Conservation (phyloP, 2,329 filamentous ascomycete genomes). For the Falciphora oryzae region DNA sequence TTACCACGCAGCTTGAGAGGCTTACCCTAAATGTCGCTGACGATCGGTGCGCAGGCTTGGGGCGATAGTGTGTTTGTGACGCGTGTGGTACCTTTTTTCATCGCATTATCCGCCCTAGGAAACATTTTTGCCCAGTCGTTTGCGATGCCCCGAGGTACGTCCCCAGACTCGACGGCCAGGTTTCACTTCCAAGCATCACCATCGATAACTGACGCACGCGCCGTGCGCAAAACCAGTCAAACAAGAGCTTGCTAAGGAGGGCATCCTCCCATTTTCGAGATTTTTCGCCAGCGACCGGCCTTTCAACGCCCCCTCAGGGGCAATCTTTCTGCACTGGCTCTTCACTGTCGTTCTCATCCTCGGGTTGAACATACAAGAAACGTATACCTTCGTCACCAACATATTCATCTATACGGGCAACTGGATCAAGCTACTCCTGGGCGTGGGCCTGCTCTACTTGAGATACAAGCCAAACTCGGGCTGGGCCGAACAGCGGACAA, state of each 20-base stretch:
- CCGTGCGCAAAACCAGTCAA: constrained; percentile 19
- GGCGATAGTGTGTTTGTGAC: constrained; percentile 22
- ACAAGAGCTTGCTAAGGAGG: constrained; percentile 30
- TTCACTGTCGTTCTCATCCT: constrained; percentile 26
- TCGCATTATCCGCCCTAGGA: constrained; percentile 25
- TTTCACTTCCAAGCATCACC: no score
- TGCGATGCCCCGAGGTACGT: constrained; percentile 23
- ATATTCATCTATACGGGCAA: constrained; percentile 28
- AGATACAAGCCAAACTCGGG: constrained; percentile 22
- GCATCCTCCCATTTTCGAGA: constrained; percentile 28
- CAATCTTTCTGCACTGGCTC: constrained; percentile 30
- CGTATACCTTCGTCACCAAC: constrained; percentile 27
- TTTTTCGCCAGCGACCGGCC: constrained; percentile 30
- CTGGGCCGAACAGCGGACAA: constrained; percentile 24
- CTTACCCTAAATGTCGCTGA: neutral
- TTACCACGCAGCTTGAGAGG: neutral
- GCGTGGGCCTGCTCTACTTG: constrained; percentile 23
- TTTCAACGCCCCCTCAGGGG: constrained; percentile 27
- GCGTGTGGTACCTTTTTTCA: constrained; percentile 26
- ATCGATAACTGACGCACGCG: no score
- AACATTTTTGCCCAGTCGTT: constrained; percentile 28
- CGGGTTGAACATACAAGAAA: constrained; percentile 20
- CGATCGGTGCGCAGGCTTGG: constrained; percentile 21
- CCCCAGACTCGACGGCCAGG: no score
- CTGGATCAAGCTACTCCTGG: constrained; percentile 27